Base-by-base conservation (phyloP, 257 asterid species). In the Leptodermis oblonga region DNA sequence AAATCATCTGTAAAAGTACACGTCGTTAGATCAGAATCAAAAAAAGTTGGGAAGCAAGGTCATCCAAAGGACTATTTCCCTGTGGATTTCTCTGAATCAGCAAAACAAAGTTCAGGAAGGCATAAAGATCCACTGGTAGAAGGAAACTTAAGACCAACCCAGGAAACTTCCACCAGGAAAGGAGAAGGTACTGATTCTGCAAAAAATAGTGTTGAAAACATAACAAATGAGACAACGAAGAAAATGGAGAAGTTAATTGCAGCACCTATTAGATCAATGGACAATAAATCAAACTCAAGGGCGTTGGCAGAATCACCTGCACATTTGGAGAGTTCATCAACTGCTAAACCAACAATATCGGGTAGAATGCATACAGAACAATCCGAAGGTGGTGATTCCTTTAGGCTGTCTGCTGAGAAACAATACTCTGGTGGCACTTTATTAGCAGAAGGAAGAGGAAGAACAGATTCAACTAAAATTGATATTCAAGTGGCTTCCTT, bases 11-110 rank as follows among this genome's bases (percentile, higher is more conserved):
- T 58, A 70, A 83, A 80, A 76, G 49, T 74, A 42, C 74, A 79
- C 69, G 82, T 81, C 37, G 81, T 78, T 25, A 86, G 82, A 66
- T 72, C 83, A 41, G 89, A 81, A 62, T 22, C 77, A 26, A 82
- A 80, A 74, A 74, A 78, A 70, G 69, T 67, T 59, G 81, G 81
- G 68, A 80, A 79, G 51, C 84, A 76, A 70, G 77, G 76, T 67
- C 58, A 73, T 36, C 54, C 14, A 34, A 79, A 78, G 60, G 78
- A 70, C 45, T 53, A 39, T 69, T 74, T 25, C 25, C 68, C 81
- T 54, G 76, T 76, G 36, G 65, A 48, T 68, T 73, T 54, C 54
- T 18, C 69, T 17, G 72, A 67, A 68, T 64, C 74, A 70, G 77
- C 71, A 37, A 81, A 73, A 28, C 45, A 73, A 41, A 58, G 55